Base-by-base conservation (phyloP, 129 eudicot genomes). In the Flaveria bidentis region DNA sequence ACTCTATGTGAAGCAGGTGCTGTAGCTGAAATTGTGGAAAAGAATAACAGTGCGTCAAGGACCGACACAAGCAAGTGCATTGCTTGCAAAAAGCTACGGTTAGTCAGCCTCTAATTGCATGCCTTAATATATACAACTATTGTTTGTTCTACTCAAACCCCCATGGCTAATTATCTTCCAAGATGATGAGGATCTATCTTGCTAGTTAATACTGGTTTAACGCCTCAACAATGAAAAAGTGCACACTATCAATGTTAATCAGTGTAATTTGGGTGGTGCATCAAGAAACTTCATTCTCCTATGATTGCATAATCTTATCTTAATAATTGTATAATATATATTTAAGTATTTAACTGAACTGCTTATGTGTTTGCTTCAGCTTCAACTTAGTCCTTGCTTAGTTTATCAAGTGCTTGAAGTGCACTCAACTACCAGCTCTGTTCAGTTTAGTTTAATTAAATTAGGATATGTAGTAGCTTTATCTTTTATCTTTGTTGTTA, bases 81-180 rank as follows among this genome's bases (percentile, higher is more conserved):
- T 52, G 75, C 68, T 47, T 86, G 95, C 95, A 82, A 73, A 79
- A 64, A 84, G 80, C 86, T 86, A 74, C 79, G 79, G 95, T 89
- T 81, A 81, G 95, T 81, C 82, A 72, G 74, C 56, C 79, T 60
- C 56, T 60, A 26, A 1, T 26, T 71, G 16, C 25, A 12, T 44
- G 50, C 28, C 78, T 79, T 65, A 47, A n/a, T 23, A 57, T 80
- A 36, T 39, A 20, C 18, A 25, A 25, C 30, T 25, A 23, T 36
- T 56, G 64, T 39, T 53, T n/a, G 0, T 33, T 52, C 65, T 30
- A 52, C 65, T 72, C 30, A n/a, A 44, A 23, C 30, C 49, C 28
- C 64, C 33, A 55, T 55, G 61, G 26, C 61, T 55, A 57, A 22
- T 57, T 9, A 60, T 60, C 66, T 25, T 60, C 66, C 39, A 12